Conservation (phyloP, 2,329 filamentous ascomycete genomes). For the Diaporthe ilicicola region DNA sequence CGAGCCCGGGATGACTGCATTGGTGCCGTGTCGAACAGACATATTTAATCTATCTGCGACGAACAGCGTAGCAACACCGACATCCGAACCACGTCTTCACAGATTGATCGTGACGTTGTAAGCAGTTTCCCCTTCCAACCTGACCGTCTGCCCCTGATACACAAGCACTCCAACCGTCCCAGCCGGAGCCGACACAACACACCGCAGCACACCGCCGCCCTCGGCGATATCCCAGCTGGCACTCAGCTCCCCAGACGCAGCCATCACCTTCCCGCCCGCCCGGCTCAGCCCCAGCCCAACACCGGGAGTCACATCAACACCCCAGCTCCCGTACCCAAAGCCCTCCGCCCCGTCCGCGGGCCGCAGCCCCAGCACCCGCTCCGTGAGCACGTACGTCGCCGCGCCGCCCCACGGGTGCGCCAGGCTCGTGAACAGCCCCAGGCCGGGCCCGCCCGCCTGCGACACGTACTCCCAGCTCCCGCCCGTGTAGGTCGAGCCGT, state of each 20-base stretch:
- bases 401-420: conserved; percentile 55
- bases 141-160: neutral
- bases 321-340: neutral
- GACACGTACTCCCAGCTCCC: conserved; percentile 56
- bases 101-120: neutral
- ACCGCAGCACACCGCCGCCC: neutral
- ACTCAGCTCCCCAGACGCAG: neutral
- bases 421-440: conserved; percentile 52
- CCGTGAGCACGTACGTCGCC: conserved; percentile 53
- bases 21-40: neutral
- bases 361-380: conserved; percentile 38
- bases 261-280: neutral
- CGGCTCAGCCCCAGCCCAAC: neutral
- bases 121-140: neutral
- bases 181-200: neutral
- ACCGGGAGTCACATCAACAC: neutral
- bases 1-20: neutral
- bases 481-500: conserved; percentile 47
- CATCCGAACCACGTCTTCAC: neutral
- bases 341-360: neutral
- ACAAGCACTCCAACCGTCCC: neutral
- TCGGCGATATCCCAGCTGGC: neutral
- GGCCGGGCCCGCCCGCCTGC: conserved; percentile 47
- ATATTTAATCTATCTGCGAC: neutral
- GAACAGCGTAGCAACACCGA: neutral